Base-by-base conservation (phyloP, 2,329 filamentous ascomycete genomes). In the Domatiomyces catenatus region DNA sequence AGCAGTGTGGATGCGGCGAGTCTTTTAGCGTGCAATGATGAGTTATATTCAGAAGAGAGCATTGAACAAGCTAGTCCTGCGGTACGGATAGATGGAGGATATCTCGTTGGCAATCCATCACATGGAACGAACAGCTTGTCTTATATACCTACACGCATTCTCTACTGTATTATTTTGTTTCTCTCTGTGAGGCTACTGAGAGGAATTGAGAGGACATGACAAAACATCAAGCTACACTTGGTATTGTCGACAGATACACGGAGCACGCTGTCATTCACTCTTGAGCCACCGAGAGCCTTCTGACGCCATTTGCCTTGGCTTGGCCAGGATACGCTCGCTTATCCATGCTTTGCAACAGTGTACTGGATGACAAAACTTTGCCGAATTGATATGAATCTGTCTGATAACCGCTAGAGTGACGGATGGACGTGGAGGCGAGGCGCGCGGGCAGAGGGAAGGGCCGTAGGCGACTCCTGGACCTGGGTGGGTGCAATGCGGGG, bases 1-100 rank as follows among this genome's bases (percentile, higher is more conserved):
- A 94, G 64, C 79, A 93, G 74, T 96, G 90, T 62, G 90, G 90
- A 42, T 96, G 90, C 60, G 90, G 90, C 63, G 90, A 96, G 71
- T 94, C 88, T 1, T 96, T 96, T 66, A 94, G 87, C 82, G 84
- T 89, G 45, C 72, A 63, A 50, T 59, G 47, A 24, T 24, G 48
- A 32, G 18, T 3, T 7, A 17, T 17, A 26, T 32, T 19, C 26
- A 54, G 22, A 24, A 42, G n/a, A 47, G 42, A 39, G 32, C 8
- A 4, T 39, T 15, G 32, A 24, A 6, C 32, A 5, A 39, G 32
- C 5, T 10, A 12, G 32, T 39, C 32, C 32, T 10, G 10, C 12
- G 12, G 15, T 39, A 39, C 8, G 12, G 32, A 12, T 39, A 39
- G 32, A 39, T 15, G 10, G 32, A 15, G 8, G 10, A 39, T 39